These are phyloP conservation scores for Osmozyma mogii DNA, from an alignment of 805 yeast genomes.

Conservation along the genomic window DNA sequence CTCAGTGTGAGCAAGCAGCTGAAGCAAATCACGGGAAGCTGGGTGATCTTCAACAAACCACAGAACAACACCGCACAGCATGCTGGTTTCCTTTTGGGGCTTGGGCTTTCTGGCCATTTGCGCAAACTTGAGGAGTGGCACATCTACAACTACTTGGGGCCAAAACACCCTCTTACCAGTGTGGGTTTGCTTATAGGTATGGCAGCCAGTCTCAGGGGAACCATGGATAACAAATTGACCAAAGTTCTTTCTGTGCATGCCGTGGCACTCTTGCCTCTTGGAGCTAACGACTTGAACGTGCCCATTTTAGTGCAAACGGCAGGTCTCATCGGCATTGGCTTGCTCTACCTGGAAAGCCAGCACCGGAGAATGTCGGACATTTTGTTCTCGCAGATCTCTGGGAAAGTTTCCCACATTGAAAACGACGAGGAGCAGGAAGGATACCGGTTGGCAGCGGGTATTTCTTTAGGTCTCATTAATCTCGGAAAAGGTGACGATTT, in stretches of 20 bases:
- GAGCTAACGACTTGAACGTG: conserved; percentile 85
- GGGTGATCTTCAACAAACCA: conserved; percentile 87
- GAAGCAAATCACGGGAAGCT: conserved; percentile 71
- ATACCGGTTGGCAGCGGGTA: conserved; percentile 81
- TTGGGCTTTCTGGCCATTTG: conserved; percentile 88
- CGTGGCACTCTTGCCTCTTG: conserved; percentile 82
- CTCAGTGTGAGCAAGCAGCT: conserved; percentile 63
- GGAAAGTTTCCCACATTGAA: conserved; percentile 47
- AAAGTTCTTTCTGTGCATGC: conserved; percentile 91
- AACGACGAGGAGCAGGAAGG: conserved; percentile 61
- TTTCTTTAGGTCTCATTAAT: conserved; percentile 78
- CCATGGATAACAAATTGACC: conserved; percentile 80
- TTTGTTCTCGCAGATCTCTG: conserved; percentile 59
- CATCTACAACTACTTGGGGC: conserved; percentile 84
- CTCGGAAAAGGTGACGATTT: conserved; percentile 66
- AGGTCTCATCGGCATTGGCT: conserved; percentile 83
- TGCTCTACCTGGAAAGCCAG: conserved; percentile 68
- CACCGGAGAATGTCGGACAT: conserved; percentile 84
- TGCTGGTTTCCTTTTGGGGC: conserved; percentile 89
- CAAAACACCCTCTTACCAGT: conserved; percentile 77
- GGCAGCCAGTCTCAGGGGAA: conserved; percentile 79
- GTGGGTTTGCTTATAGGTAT: conserved; percentile 85
- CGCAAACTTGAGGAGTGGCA: conserved; percentile 90
- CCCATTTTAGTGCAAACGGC: conserved; percentile 81
- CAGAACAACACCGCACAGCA: conserved; percentile 65